Base-by-base conservation (phyloP, 495 filamentous ascomycete genomes). In the Penicillium coffeae region DNA sequence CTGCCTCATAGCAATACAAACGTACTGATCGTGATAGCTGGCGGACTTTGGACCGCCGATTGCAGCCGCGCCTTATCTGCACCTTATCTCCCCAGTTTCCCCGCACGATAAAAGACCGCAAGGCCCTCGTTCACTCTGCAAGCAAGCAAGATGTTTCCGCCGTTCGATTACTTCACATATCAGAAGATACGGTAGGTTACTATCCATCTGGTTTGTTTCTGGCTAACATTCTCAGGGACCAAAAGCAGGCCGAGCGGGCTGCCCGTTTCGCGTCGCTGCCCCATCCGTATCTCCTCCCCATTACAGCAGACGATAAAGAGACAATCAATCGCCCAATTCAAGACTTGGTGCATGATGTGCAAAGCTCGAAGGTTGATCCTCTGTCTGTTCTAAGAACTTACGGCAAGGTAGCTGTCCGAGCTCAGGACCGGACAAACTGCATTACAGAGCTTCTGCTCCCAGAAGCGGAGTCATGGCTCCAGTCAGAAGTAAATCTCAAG, bases 381-480 rank as follows among this genome's bases (percentile, higher is more conserved):
- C 65, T 86, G 21, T 83, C 91, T 47, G 79, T 98, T 21, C 82
- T 98, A 12, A 83, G 73, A 46, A 83, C 90, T n/a, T 98, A 96
- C 60, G 89, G 89, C 58, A 95, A 94, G 68, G 79, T 90, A 9
- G 88, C 92, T 1, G 66, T 95, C 27, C 83, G 81, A 54, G 93
- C 91, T 5, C 93, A 97, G 42, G 74, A 82, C 38, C 84, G 87
- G 65, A 95, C 90, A 0, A 96, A 96, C 66, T 95, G 89, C 54
- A 67, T 95, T 3, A 98, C 93, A 0, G 93, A 98, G 71, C 74
- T 97, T 30, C 76, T 97, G 66, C 76, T 98, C 9, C 75, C 81
- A 0, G 83, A 82, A 38, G 90, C 92, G 0, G 89, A 95, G 63
- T 55, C 66, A n/a, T 96, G 89, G 89, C 69, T 83, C 7, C 70